A percentile compares a stretch with the other conserved stretches of the same genome.
Conservation (phyloP, 306 rosid genomes). For the Abrus precatorius region DNA sequence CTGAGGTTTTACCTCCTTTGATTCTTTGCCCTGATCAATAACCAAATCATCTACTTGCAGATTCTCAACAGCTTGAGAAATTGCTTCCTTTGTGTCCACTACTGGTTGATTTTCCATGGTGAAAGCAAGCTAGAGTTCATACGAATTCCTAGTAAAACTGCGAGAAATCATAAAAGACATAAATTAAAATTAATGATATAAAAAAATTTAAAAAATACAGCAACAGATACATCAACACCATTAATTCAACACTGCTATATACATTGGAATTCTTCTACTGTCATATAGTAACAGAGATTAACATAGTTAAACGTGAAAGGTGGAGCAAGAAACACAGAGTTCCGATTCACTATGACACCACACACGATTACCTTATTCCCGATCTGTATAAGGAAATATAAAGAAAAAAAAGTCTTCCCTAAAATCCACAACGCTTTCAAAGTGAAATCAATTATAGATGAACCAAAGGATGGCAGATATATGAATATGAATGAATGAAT, state of each 20-base stretch:
- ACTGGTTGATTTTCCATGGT: conserved; percentile 58
- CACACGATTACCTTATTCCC: not conserved
- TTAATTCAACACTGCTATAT: not conserved
- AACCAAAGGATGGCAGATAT: not conserved
- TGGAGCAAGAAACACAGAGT: not conserved
- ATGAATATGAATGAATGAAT: not conserved
- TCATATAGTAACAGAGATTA: not conserved
- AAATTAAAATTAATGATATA: not conserved
- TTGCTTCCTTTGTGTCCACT: conserved; percentile 42
- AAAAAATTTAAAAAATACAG: conserved; percentile 6
- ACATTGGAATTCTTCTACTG: not conserved
- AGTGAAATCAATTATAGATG: not conserved
- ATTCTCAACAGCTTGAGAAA: conserved; percentile 50
- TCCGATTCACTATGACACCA: not conserved
- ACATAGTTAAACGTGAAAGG: not conserved
- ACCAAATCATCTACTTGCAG: conserved; percentile 49
- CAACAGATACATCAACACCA: not conserved
- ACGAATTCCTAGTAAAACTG: conserved; percentile 36
- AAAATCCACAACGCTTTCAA: not conserved
- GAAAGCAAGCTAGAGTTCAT: conserved; percentile 41
- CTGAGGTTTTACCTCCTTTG: conserved; percentile 47
- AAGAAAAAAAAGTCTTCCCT: conserved; percentile 7
- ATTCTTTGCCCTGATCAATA: conserved; percentile 45
- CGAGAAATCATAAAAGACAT: conserved; percentile 24
- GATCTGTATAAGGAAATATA: not conserved